Conservation (phyloP, 192 early-diverging fungal species). For the Oehlia diaphana region DNA sequence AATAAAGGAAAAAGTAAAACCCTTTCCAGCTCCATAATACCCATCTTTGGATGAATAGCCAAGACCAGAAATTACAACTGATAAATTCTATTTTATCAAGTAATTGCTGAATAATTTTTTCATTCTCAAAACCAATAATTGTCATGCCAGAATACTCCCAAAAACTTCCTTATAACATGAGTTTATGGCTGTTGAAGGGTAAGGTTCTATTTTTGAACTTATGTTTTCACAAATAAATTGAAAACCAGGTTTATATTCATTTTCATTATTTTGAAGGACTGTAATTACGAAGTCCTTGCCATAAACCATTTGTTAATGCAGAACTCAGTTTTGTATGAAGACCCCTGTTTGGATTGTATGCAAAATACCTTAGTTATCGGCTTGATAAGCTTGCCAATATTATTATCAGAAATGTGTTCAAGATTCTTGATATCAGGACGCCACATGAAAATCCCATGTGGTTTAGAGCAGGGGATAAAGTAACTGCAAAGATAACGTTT, state of each 20-base stretch:
- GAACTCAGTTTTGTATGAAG: no score
- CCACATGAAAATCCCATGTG: no score
- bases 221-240: not conserved
- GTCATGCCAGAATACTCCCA: not conserved
- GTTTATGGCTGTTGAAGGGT: not conserved
- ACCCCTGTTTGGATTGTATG: no score
- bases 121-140: not conserved
- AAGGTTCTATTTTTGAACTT: not conserved
- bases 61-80: not conserved
- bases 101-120: not conserved
- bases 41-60: not conserved
- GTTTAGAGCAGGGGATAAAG: no score
- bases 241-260: not conserved
- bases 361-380: no score
- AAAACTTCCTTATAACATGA: not conserved
- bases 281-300: not conserved
- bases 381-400: no score
- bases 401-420: no score
- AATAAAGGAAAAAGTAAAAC: not conserved
- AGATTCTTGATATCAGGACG: no score
- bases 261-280: not conserved
- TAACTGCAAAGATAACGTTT: no score
- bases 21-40: not conserved
- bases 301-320: no score
- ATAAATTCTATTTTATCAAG: not conserved